Evolutionary conservation across 2,329 filamentous ascomycete genomes (phyloP).

Genomic region (Aspergillus sojae): DNA sequence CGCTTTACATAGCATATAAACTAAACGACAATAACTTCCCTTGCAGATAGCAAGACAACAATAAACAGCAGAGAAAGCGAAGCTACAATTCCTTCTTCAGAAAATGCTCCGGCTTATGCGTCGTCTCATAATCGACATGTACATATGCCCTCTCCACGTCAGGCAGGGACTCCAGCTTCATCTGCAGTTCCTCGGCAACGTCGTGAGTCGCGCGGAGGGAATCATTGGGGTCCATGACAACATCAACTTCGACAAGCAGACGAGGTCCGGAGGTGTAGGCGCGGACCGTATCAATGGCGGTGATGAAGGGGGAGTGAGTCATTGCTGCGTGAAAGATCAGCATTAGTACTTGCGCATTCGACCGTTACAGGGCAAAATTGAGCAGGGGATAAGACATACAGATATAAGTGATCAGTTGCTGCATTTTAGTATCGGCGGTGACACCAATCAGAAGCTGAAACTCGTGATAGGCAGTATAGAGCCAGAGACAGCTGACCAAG

Average conservation of each 20-base stretch:
- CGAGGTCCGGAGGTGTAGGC: slow-evolving; percentile 89
- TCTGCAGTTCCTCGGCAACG: slow-evolving; percentile 89
- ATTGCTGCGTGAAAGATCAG: slow-evolving; percentile 53
- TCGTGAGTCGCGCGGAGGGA: slow-evolving; percentile 82
- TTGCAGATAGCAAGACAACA: background rate
- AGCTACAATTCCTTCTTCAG: slow-evolving; percentile 64
- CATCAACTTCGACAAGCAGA: slow-evolving; percentile 91
- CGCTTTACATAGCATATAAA: background rate
- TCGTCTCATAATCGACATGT: slow-evolving; percentile 96
- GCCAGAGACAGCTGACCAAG: slow-evolving; percentile 79
- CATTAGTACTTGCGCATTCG: background rate
- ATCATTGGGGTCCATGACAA: slow-evolving; percentile 82
- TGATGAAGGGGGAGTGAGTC: slow-evolving; percentile 81
- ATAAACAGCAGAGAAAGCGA: background rate
- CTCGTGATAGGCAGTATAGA: slow-evolving; percentile 81
- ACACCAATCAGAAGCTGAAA: slow-evolving; percentile 91
- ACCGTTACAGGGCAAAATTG: background rate
- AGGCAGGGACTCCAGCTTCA: slow-evolving; percentile 88
- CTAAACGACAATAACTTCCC: background rate
- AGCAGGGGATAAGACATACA: slow-evolving; percentile 51
- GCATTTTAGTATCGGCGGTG: slow-evolving; percentile 78
- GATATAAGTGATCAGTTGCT: slow-evolving; percentile 95
- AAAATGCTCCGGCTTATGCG: slow-evolving; percentile 86
- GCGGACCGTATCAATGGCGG: slow-evolving; percentile 90
- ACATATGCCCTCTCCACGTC: slow-evolving; percentile 94